phyloP scores from a whole-genome alignment of 2,329 filamentous ascomycete species.

The Hymenoscyphus occultus region DNA sequence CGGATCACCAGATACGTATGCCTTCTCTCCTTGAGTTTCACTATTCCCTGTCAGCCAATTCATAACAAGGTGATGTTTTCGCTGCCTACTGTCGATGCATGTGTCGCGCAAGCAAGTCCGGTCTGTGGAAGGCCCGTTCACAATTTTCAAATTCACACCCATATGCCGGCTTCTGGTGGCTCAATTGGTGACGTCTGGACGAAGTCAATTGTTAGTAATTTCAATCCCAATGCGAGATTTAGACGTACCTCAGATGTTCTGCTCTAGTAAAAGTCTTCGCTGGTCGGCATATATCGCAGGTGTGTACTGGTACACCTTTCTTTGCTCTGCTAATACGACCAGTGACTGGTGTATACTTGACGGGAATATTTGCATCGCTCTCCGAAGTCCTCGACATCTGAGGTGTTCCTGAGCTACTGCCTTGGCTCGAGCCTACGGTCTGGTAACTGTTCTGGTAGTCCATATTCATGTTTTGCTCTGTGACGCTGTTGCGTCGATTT shows the following conservation, averaged over 20 bases:
- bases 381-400: constrained; percentile 30
- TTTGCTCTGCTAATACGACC: constrained; percentile 37
- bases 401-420: constrained; percentile 28
- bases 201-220: constrained; percentile 29
- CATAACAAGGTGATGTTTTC: constrained; percentile 12
- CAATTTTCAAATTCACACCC: constrained; percentile 53
- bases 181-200: constrained; percentile 57
- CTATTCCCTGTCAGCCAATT: constrained; percentile 33
- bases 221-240: not conserved
- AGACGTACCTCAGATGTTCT: constrained; percentile 56
- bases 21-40: constrained; percentile 46
- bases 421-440: constrained; percentile 25
- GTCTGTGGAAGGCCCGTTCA: constrained; percentile 55
- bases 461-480: constrained; percentile 27
- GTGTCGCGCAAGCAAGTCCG: constrained; percentile 59
- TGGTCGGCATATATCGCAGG: constrained; percentile 34
- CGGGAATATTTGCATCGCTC: constrained; percentile 28
- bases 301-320: constrained; percentile 38
- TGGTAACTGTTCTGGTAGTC: constrained; percentile 27
- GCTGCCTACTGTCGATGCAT: constrained; percentile 47
- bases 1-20: constrained; percentile 32
- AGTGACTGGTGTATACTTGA: constrained; percentile 38
- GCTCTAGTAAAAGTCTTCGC: constrained; percentile 57
- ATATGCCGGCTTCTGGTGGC: constrained; percentile 53
- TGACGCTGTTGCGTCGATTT: constrained; percentile 29